Evolutionary conservation across 2,329 filamentous ascomycete species (phyloP), one percentile per base, ranked within the genome.

Genomic region (Didymella pinodella): DNA sequence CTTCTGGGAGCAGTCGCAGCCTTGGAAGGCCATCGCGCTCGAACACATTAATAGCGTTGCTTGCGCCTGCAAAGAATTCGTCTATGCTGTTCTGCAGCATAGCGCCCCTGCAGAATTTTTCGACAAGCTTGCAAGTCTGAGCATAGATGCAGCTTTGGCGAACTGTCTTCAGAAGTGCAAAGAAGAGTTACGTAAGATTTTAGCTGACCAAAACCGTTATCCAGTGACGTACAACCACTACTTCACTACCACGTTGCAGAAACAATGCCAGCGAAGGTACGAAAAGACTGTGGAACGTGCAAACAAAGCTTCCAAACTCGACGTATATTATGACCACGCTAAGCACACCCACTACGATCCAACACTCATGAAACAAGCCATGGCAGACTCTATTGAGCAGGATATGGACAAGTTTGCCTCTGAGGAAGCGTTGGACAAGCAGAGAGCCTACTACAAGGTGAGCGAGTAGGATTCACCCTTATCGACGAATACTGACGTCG

Each of bases 1-100:
- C 0, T 90, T 90, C 67, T 75, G 76, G 20, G 81, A 88, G 45
- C 86, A 90, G 57, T 86, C 82, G 0, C 53, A 64, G 7, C 82
- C 81, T 0, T 90, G 86, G 88, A 70, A 79, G 41, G 29, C 54
- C 0, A 78, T 83, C 3, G 77, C 73, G 2, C 53, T 41, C 2
- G 43, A 61, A 0, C 79, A 82, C 52, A 72, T 82, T 5, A 16
- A 18, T 12, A 31, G 18, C 8, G 34, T 54, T 3, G 12, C 16
- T 2, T 4, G 4, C 7, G 34, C 11, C 2, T 54, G 51, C 32
- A 41, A 40, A 8, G 43, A 40, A 4, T 54, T 54, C 8, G 26
- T 54, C 25, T 10, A 4, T 20, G 3, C 25, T 4, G 26, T 54
- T 5, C 25, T 54, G 2, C 4, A 48, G 3, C 7, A 41, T 7